A percentile compares a stretch with the other conserved stretches of the same genome.
These are phyloP conservation scores for Paraglomus brasilianum DNA, from an alignment of 192 early-diverging fungal species.

Conservation along the genomic window DNA sequence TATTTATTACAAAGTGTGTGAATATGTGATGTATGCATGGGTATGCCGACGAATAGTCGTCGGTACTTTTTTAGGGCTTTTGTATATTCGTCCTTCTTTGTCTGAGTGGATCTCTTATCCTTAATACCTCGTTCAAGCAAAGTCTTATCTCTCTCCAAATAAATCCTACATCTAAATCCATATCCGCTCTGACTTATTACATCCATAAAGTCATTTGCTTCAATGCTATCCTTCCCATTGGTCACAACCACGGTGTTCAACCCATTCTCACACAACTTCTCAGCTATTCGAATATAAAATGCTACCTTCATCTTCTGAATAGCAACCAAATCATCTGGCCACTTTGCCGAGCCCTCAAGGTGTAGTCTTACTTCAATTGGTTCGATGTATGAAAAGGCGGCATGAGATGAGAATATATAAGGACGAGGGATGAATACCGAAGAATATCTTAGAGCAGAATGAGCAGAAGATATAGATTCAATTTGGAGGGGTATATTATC, in stretches of 20 bases:
- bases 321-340: conserved; percentile 86
- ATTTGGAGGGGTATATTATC: conserved; percentile 70
- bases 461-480: conserved; percentile 53
- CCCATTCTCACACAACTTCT: conserved; percentile 46
- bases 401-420: conserved; percentile 40
- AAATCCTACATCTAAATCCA: conserved; percentile 78
- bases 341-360: conserved; percentile 79
- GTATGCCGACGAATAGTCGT: conserved; percentile 46
- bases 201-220: conserved; percentile 66
- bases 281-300: conserved; percentile 76
- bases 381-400: conserved; percentile 53
- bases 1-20: conserved; percentile 73
- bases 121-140: conserved; percentile 57
- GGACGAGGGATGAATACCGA: conserved; percentile 79
- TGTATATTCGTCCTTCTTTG: conserved; percentile 47
- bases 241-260: conserved; percentile 51
- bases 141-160: conserved; percentile 66
- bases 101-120: conserved; percentile 45
- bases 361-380: conserved; percentile 79
- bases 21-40: conserved; percentile 62
- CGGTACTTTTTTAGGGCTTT: conserved; percentile 51
- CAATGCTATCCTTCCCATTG: conserved; percentile 38
- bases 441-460: conserved; percentile 67
- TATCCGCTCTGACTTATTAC: conserved; percentile 69
- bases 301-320: conserved; percentile 90